phyloP scores from a whole-genome alignment of 2,329 filamentous ascomycete genomes.

The Clonostachys rosea region DNA sequence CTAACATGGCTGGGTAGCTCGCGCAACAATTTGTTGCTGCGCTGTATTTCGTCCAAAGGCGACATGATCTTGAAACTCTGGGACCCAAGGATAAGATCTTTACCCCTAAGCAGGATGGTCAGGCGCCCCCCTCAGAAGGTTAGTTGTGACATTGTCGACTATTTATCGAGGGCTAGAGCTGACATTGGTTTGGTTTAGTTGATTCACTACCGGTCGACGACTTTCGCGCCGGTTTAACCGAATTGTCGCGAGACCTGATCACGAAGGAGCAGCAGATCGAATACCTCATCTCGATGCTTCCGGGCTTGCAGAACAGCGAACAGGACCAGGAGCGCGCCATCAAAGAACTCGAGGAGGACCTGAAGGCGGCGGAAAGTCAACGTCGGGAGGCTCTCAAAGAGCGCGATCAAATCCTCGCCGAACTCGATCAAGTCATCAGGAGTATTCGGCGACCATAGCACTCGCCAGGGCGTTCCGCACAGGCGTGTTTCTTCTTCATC shows the following conservation, averaged over 20 bases:
- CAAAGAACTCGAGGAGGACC: slow-evolving; percentile 59
- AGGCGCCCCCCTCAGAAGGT: slow-evolving; percentile 39
- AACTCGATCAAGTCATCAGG: slow-evolving; percentile 57
- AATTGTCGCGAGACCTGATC: slow-evolving; percentile 72
- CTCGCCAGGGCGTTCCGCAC: not conserved
- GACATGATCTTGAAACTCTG: slow-evolving; percentile 62
- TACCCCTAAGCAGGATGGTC: slow-evolving; percentile 40
- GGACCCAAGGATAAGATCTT: slow-evolving; percentile 50
- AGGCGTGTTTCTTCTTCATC: not conserved
- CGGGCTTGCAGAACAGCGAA: slow-evolving; percentile 75
- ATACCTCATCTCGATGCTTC: slow-evolving; percentile 67
- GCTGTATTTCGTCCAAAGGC: slow-evolving; percentile 61
- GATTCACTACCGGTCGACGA: slow-evolving; percentile 58
- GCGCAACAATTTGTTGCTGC: slow-evolving; percentile 65
- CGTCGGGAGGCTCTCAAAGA: slow-evolving; percentile 60
- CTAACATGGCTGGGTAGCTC: slow-evolving; percentile 36
- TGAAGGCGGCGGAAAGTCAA: slow-evolving; percentile 58
- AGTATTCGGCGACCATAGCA: slow-evolving; percentile 48
- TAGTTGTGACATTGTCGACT: slow-evolving; percentile 3
- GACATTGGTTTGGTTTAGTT: slow-evolving; percentile 31
- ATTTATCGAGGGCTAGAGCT: not conserved
- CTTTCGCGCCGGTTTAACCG: slow-evolving; percentile 63
- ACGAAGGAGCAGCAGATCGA: slow-evolving; percentile 83
- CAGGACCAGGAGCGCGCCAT: slow-evolving; percentile 68
- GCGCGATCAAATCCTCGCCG: slow-evolving; percentile 54